Conservation (phyloP, 805 yeast genomes). For the Metschnikowia proteae region DNA sequence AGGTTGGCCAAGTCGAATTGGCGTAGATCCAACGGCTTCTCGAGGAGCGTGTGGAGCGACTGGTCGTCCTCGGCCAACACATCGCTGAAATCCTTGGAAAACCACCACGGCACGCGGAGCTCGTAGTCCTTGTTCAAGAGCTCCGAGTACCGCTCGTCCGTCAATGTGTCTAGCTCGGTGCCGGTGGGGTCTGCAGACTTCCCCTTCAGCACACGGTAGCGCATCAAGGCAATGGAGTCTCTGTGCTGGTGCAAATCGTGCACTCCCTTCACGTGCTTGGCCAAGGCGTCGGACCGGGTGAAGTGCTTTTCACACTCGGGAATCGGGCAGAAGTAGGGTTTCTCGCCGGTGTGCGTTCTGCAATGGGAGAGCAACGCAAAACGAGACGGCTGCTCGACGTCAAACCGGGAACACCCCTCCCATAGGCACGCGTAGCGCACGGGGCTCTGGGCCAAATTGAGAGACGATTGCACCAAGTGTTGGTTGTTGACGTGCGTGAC, state of each 20-base stretch:
- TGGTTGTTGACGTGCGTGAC: slow-evolving; percentile 30
- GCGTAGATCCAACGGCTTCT: slow-evolving; percentile 30
- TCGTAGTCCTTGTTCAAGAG: slow-evolving; percentile 32
- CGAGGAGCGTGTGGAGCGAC: slow-evolving; percentile 19
- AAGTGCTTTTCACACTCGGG: slow-evolving; percentile 65
- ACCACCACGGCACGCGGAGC: slow-evolving; percentile 43
- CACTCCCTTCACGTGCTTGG: slow-evolving; percentile 58
- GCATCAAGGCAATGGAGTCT: slow-evolving; percentile 30
- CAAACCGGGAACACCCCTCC: slow-evolving; percentile 54
- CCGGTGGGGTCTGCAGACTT: slow-evolving; percentile 23
- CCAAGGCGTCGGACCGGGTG: slow-evolving; percentile 57
- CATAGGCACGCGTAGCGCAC: slow-evolving; percentile 54
- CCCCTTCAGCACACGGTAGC: slow-evolving; percentile 29
- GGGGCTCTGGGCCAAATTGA: slow-evolving; percentile 19
- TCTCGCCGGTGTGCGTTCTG: slow-evolving; percentile 63
- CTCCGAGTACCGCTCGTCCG: slow-evolving; percentile 28
- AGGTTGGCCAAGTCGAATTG: slow-evolving; percentile 32
- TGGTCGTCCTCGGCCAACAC: slow-evolving; percentile 19
- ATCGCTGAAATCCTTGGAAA: slow-evolving; percentile 25
- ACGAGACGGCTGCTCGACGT: slow-evolving; percentile 49
- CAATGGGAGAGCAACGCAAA: slow-evolving; percentile 61
- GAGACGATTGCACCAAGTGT: slow-evolving; percentile 27
- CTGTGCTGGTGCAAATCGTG: slow-evolving; percentile 49
- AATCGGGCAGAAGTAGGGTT: slow-evolving; percentile 55
- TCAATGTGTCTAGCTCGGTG: slow-evolving; percentile 22